phyloP scores from a whole-genome alignment of 2,329 filamentous ascomycete species.

The Penicillium sclerotigenum region DNA sequence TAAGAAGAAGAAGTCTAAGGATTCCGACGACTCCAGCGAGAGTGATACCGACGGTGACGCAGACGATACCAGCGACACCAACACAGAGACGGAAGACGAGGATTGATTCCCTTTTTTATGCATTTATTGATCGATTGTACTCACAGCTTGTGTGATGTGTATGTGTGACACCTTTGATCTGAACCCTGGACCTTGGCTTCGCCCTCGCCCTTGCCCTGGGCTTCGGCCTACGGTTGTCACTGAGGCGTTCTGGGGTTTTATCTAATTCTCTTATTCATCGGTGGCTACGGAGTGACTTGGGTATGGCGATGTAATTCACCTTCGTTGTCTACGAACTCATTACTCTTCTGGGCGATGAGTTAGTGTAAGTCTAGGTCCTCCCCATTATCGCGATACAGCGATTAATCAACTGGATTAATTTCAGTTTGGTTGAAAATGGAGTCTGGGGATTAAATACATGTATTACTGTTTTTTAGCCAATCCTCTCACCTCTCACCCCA shows the following conservation, averaged over 20 bases:
- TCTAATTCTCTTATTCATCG: constrained; percentile 10
- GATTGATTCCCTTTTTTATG: constrained; percentile 43
- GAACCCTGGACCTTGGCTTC: constrained; percentile 1
- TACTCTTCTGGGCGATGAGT: neutral
- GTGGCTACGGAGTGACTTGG: constrained; percentile 15
- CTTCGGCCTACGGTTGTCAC: neutral
- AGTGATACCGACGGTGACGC: constrained; percentile 64
- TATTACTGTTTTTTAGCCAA: neutral
- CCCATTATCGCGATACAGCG: neutral
- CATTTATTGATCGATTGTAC: constrained; percentile 23
- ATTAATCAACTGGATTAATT: neutral
- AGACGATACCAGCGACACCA: constrained; percentile 55
- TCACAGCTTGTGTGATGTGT: constrained; percentile 19
- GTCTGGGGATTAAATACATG: neutral
- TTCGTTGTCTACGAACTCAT: neutral
- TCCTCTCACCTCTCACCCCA: neutral
- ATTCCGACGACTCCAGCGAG: constrained; percentile 59
- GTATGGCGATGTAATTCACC: neutral
- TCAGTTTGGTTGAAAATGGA: neutral
- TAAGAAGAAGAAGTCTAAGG: constrained; percentile 57
- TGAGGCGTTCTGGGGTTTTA: neutral
- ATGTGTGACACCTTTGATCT: constrained; percentile 13
- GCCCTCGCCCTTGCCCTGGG: neutral
- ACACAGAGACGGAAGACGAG: constrained; percentile 76
- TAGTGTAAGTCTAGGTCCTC: neutral